Evolutionary conservation across 371 early-diverging fungal genomes (phyloP), one percentile per base, ranked within the genome.

Genomic region (Apophysomyces elegans): DNA sequence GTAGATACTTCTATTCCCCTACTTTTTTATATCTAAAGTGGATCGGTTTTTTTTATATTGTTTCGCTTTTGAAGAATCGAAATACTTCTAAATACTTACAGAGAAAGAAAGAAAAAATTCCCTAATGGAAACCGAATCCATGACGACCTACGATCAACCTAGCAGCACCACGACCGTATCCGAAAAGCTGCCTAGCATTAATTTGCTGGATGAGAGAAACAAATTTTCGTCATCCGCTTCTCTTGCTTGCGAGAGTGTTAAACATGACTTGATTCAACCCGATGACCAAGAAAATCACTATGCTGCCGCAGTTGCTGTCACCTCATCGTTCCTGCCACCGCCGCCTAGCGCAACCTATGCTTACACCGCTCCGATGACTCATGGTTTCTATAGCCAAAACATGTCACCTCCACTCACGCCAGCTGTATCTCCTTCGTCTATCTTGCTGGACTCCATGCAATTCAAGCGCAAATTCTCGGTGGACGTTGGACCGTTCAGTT

Each of bases 401-500:
- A 45, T 67, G 45, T 68, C 69, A 38, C 64, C 73, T 21, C 73
- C 73, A 16, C 61, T 72, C 56, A 72, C 73, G 5, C 72, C 72
- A 2, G 64, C 65, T 12, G 68, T 67, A 18, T 71, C 72, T 18
- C 73, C 71, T 13, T 64, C 69, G 7, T 59, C 73, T 6, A 57
- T 63, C 21, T n/a, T 72, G 58, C 58, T 66, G 36, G 69, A 68
- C n/a, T 37, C 59, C 21, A 58, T 74, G 69, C 67, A 74, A 44
- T 74, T 70, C 54, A 72, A 78, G 65, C 75, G 83, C 11, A 83
- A 79, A 58, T 80, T 70, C 59, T 83, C 83, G 13, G 76, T 83
- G n/a, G 83, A 83, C 68, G 74, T 80, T 8, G 80, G 80, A 26
- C 80, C 83, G 9, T 79, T 83, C 69, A 71, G 80, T 46, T 80